Evolutionary conservation across 2,329 filamentous ascomycete genomes (phyloP), one percentile per base, ranked within the genome.

Genomic region (Botryotinia narcissicola): DNA sequence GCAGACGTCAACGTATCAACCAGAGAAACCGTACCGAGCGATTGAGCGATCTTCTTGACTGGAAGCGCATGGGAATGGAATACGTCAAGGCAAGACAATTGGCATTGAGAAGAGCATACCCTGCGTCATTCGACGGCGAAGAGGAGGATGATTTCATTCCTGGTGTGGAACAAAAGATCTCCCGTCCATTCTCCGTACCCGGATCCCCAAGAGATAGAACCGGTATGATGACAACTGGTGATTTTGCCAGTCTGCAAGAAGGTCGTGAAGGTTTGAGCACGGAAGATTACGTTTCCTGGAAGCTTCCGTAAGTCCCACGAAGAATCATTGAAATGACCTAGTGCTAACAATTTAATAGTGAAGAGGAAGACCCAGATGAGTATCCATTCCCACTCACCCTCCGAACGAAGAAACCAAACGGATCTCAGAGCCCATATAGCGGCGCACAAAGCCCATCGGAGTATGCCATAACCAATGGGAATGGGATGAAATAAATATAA

Each of bases 61-160:
- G 96, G 96, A 98, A 98, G 88, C 89, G 96, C 68, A 99, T 99
- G 96, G 96, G 96, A 35, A 92, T 98, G 91, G 96, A 99, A 84
- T 99, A 99, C 81, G 94, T 98, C 84, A 99, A 98, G 86, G 96
- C 96, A 48, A 90, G 96, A 67, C 96, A 98, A 83, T 84, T 99
- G 80, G 96, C 96, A 37, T 86, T 99, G 76, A 88, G 96, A 79
- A 89, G 96, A 83, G 96, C 96, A 32, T 99, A 98, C 83, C 95
- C 96, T 68, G 87, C 88, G 70, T 95, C 94, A 4, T 99, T 97
- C 82, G 87, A 89, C 63, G 87, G 86, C 61, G 92, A 95, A 20
- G 92, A 94, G 74, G 94, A 94, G 80, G 93, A 93, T 76, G 93
- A 96, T 81, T 96, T 95, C 84, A 97, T 98, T 80, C 93, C 94